A percentile compares a stretch with the other conserved stretches of the same genome.
Conservation (phyloP, 2,329 filamentous ascomycete species). For the Colletotrichum salicis region DNA sequence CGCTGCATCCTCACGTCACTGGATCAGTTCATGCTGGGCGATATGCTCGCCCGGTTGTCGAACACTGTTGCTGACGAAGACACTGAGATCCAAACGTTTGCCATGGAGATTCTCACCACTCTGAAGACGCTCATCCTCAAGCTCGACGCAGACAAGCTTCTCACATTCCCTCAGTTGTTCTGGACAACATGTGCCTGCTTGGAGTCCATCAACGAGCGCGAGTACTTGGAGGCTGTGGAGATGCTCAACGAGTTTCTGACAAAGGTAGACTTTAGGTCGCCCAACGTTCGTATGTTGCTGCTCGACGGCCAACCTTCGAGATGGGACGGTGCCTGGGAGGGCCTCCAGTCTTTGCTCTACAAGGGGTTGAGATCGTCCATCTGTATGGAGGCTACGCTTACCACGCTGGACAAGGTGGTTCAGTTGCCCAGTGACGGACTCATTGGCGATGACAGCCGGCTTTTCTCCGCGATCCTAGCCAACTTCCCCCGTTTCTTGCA, state of each 20-base stretch:
- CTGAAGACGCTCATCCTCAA: conserved; percentile 91
- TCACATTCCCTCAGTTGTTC: conserved; percentile 94
- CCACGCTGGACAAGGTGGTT: conserved; percentile 81
- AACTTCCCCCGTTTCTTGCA: conserved; percentile 89
- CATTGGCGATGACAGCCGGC: conserved; percentile 81
- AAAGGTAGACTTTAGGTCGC: conserved; percentile 82
- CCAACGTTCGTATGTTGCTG: conserved; percentile 75
- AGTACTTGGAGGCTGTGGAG: conserved; percentile 89
- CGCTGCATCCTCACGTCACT: conserved; percentile 90
- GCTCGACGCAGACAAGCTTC: conserved; percentile 79
- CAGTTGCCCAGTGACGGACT: conserved; percentile 81
- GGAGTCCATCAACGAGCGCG: conserved; percentile 94
- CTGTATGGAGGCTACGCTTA: conserved; percentile 81
- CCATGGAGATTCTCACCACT: conserved; percentile 96
- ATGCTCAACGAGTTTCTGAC: conserved; percentile 90
- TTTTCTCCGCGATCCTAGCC: conserved; percentile 89
- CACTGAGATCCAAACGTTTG: conserved; percentile 93
- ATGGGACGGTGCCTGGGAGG: conserved; percentile 92
- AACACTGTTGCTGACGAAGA: conserved; percentile 98
- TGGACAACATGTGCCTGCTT: conserved; percentile 98
- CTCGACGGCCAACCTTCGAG: conserved; percentile 82
- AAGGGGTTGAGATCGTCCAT: conserved; percentile 90
- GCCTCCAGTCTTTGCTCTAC: conserved; percentile 85
- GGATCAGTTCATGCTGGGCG: conserved; percentile 93
- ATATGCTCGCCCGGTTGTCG: conserved; percentile 94